These are phyloP conservation scores for Cystobasidium pallidum DNA, from an alignment of 1,284 basidiomycete species.

Conservation along the genomic window DNA sequence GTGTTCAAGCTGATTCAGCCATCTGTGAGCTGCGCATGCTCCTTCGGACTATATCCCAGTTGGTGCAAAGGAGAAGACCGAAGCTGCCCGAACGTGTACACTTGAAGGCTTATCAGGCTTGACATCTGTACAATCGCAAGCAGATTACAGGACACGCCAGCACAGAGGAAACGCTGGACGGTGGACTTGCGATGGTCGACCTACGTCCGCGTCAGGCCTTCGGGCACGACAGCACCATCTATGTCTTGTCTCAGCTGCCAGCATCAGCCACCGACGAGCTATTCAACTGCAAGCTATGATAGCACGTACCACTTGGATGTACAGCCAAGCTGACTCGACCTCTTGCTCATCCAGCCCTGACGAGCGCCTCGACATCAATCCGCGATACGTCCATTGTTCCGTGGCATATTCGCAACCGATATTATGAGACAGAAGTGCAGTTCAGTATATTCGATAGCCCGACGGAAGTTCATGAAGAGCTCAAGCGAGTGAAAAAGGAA, in stretches of 20 bases:
- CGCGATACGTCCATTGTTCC: constrained; percentile 7
- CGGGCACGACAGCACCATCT: constrained; percentile 35
- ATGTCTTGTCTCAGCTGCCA: constrained; percentile 39
- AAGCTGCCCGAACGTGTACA: background rate
- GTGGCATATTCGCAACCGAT: constrained; percentile 39
- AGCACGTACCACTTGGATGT: background rate
- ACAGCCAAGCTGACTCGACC: background rate
- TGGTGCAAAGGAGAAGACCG: background rate
- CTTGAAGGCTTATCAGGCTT: no score
- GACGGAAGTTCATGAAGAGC: constrained; percentile 12
- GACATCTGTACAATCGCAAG: background rate
- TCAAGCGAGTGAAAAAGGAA: constrained; percentile 1
- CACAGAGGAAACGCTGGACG: no score
- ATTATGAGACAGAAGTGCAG: constrained; percentile 35
- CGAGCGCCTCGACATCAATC: background rate
- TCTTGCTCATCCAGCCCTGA: constrained; percentile 18
- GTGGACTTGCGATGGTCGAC: constrained; percentile 4
- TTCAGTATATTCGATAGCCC: constrained; percentile 35
- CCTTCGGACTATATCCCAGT: no score
- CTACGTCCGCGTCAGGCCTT: constrained; percentile 4
- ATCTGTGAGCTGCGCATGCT: no score
- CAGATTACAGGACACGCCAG: background rate
- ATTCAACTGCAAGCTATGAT: constrained; percentile 20
- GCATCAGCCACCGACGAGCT: constrained; percentile 7
- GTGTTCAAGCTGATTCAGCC: no score